Base-by-base conservation (phyloP, 805 yeast species). In the Ogataea ganodermae region DNA sequence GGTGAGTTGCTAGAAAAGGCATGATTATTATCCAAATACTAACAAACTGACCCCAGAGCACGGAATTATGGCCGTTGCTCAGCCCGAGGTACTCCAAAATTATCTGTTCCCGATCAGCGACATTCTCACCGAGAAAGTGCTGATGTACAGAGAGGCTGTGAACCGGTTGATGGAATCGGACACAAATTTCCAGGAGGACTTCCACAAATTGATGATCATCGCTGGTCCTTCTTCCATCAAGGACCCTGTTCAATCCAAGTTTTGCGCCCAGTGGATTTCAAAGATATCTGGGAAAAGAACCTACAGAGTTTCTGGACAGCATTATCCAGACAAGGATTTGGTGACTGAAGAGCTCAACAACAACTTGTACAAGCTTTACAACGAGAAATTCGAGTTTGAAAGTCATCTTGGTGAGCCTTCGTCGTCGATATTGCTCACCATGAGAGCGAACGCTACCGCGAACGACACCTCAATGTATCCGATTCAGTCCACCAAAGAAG, bases 71-170 rank as follows among this genome's bases (percentile, higher is more conserved):
- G 65, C 72, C 1, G 63, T 73, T 18, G 70, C 74, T 3, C 74
- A 69, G 50, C 78, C 79, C 0, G 76, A 73, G 48, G 70, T 73
- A 7, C 60, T 73, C 6, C 78, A 74, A 47, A 66, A 67, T 40
- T 63, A 63, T 38, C 49, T 74, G 24, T 68, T 61, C 40, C 78
- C 78, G 3, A 59, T 66, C 4, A 54, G 68, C 24, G 63, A 61
- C 9, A 40, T 42, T 2, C 52, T 69, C 17, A 57, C 65, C 27
- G 28, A 48, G 9, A 66, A 68, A 45, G 66, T 73, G 5, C 53
- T 68, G 18, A 45, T 48, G 1, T 64, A 68, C 49, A 59, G 78
- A 48, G 51, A 58, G 7, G 44, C 50, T 4, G 58, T 72, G 1
- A 53, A 52, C 17, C 44, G 51, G 8, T 45, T 65, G 10, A 46